phyloP scores from a whole-genome alignment of 352 stramenopile genomes.

The Globisporangium paddicum region DNA sequence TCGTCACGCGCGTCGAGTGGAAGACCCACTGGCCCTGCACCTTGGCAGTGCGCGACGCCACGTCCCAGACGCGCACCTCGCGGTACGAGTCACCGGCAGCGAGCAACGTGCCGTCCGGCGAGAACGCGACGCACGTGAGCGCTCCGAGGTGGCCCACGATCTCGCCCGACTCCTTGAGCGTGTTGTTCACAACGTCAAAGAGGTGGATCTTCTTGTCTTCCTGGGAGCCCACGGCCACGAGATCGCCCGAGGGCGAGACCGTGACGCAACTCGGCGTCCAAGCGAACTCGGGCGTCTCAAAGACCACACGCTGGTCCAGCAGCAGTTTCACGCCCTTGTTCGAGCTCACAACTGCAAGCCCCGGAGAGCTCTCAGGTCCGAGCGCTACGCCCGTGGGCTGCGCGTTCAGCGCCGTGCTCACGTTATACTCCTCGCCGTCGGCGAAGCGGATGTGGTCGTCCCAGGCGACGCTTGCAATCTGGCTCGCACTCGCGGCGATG shows the following conservation, averaged over 20 bases:
- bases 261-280: constrained; percentile 79
- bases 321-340: constrained; percentile 86
- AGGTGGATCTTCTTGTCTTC: constrained; percentile 88
- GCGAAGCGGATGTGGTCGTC: constrained; percentile 88
- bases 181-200: constrained; percentile 70
- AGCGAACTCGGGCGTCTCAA: constrained; percentile 69
- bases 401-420: constrained; percentile 53
- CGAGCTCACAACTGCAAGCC: constrained; percentile 57
- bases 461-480: constrained; percentile 87
- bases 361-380: constrained; percentile 28
- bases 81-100: constrained; percentile 86
- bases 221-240: constrained; percentile 73
- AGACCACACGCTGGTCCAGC: constrained; percentile 59
- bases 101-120: constrained; percentile 74
- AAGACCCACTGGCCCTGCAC: constrained; percentile 95
- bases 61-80: constrained; percentile 90
- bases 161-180: constrained; percentile 55
- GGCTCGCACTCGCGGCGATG: constrained; percentile 56
- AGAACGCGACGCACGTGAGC: constrained; percentile 80
- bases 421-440: constrained; percentile 50
- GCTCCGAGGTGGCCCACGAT: constrained; percentile 71
- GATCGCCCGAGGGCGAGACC: constrained; percentile 60
- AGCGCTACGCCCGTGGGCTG: constrained; percentile 70
- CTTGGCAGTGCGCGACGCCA: constrained; percentile 72
- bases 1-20: constrained; percentile 94